Conservation (phyloP, 1,284 basidiomycete species). For the Pseudozyma sp. region DNA sequence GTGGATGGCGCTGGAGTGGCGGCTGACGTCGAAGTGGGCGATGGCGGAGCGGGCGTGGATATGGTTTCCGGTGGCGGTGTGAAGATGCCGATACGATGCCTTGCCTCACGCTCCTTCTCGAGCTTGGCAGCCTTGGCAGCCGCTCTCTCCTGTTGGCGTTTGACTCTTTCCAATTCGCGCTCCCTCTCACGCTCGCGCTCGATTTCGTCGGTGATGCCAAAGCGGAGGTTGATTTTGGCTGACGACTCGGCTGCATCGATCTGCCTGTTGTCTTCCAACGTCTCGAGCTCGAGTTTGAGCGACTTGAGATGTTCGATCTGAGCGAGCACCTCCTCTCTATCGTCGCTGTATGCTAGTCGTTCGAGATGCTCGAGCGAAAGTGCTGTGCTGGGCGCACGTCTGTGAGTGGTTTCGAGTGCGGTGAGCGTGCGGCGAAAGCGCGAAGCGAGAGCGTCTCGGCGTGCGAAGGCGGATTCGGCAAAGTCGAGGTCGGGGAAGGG, state of each 20-base stretch:
- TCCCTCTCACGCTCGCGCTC: slow-evolving; percentile 47
- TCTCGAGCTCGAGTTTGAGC: slow-evolving; percentile 55
- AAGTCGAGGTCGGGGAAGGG: slow-evolving; percentile 45
- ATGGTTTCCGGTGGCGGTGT: slow-evolving; percentile 30
- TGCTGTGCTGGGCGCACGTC: slow-evolving; percentile 41
- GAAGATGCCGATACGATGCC: slow-evolving; percentile 40
- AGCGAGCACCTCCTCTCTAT: slow-evolving; percentile 45
- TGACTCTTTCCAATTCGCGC: slow-evolving; percentile 40
- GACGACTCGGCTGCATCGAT: slow-evolving; percentile 23
- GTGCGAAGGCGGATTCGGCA: slow-evolving; percentile 43
- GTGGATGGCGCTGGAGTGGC: slow-evolving; percentile 10
- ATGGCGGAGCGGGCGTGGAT: slow-evolving; percentile 2
- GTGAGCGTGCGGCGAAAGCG: slow-evolving; percentile 45
- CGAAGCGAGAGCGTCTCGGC: slow-evolving; percentile 29
- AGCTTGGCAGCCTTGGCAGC: slow-evolving; percentile 45
- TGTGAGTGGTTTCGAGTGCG: slow-evolving; percentile 37
- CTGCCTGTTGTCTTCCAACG: slow-evolving; percentile 30
- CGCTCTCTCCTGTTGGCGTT: slow-evolving; percentile 44
- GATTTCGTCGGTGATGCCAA: slow-evolving; percentile 50
- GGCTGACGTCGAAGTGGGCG: slow-evolving; percentile 12
- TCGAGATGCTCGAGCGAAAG: slow-evolving; percentile 57
- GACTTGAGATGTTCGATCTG: slow-evolving; percentile 52
- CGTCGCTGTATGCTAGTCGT: slow-evolving; percentile 59
- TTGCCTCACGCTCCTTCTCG: slow-evolving; percentile 43
- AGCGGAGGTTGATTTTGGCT: slow-evolving; percentile 37